These are phyloP conservation scores for Auriculariales sp. DNA, from an alignment of 768 basidiomycete genomes.

Conservation along the genomic window DNA sequence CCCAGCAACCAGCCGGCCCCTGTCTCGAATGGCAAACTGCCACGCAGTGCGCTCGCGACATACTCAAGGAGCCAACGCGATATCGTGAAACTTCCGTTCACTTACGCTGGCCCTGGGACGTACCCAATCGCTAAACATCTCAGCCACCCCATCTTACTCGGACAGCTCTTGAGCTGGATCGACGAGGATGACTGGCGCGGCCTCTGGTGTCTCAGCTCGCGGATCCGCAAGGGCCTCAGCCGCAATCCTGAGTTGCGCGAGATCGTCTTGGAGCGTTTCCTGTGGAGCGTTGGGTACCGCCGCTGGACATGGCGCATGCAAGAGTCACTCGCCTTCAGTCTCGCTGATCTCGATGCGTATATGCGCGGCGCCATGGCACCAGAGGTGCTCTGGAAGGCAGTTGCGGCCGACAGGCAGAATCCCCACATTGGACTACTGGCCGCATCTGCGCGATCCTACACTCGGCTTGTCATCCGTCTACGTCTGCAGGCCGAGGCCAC, in stretches of 20 bases:
- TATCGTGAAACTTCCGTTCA: background rate
- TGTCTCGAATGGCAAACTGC: background rate
- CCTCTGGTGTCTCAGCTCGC: slow-evolving; percentile 42
- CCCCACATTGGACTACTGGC: slow-evolving; percentile 12
- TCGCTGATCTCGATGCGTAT: slow-evolving; percentile 69
- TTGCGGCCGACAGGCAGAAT: slow-evolving; percentile 11
- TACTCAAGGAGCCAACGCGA: too few species aligned
- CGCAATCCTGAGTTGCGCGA: slow-evolving; percentile 41
- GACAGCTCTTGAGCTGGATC: slow-evolving; percentile 39
- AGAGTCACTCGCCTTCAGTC: slow-evolving; percentile 50
- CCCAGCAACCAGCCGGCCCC: background rate
- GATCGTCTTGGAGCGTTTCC: slow-evolving; percentile 49
- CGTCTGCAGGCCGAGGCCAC: slow-evolving; percentile 61
- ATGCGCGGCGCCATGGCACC: slow-evolving; percentile 70
- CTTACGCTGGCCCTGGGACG: background rate
- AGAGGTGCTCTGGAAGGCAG: slow-evolving; percentile 49
- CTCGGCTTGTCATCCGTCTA: slow-evolving; percentile 63
- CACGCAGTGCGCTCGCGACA: too few species aligned
- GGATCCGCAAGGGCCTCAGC: slow-evolving; percentile 33
- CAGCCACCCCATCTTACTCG: slow-evolving; percentile 35
- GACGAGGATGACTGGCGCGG: slow-evolving; percentile 50
- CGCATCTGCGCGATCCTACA: slow-evolving; percentile 58
- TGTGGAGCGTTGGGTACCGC: slow-evolving; percentile 57
- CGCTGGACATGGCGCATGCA: slow-evolving; percentile 37
- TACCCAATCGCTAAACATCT: slow-evolving; percentile 42